Base-by-base conservation (phyloP, 306 rosid species). In the Mimosa bimucronata region DNA sequence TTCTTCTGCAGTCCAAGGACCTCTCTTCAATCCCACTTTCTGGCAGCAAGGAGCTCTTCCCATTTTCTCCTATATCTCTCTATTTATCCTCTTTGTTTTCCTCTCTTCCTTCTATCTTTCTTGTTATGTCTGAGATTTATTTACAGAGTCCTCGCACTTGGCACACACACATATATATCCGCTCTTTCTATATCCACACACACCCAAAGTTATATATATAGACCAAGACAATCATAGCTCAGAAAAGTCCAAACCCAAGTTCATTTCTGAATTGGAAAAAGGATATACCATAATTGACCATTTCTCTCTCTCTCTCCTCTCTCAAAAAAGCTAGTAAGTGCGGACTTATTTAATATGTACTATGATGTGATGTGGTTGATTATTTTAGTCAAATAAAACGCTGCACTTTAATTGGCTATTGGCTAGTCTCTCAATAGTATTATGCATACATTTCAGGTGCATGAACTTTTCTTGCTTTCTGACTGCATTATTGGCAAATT, bases 21-120 rank as follows among this genome's bases (percentile, higher is more conserved):
- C 98, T 91, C 71, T 94, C 91, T 92, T 94, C 84, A 94, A 77
- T 66, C 98, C 98, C 97, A 92, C 90, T 85, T 92, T 91, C 86
- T 86, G 92, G 44, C 98, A 94, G 79, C 98, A 94, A 31, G 98
- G 97, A 81, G 94, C 94, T 86, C 98, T 87, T 62, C 81, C 98
- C 98, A 94, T 94, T 29, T 82, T 66, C 69, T 25, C 21, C 13
- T 16, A 52, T 7, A 16, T 48, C 8, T 4, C 13, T 15, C 0
- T 6, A 12, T 15, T 13, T 15, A 12, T 5, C 21, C n/a, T 26
- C 5, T 42, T 6, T 71, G 3, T 28, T 13, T 12, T 4, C 5
- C 41, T 30, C 18, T 29, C 69, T 30, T 2, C 19, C 23, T 64
- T 3, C n/a, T n/a, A n/a, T 30, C 9, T 28, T 0, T 28, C 66